Conservation (phyloP, 352 stramenopile species). For the Pythium angustatum region DNA sequence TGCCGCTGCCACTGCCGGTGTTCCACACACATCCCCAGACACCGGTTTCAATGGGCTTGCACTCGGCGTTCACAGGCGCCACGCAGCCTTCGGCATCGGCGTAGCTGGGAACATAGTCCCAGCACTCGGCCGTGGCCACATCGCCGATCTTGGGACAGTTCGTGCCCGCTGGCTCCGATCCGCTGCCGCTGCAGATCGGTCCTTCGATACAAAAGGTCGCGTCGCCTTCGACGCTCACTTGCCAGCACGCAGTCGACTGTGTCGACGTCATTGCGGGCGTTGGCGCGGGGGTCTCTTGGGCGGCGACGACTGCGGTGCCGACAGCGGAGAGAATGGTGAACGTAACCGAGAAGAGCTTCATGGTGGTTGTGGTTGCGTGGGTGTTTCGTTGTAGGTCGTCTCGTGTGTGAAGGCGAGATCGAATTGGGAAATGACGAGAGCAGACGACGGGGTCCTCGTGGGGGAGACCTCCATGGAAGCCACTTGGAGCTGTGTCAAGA, state of each 20-base stretch:
- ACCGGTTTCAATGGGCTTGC: conserved; percentile 54
- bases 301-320: background rate
- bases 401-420: background rate
- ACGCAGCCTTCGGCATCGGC: conserved; percentile 43
- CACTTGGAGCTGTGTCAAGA: no score
- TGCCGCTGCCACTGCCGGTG: conserved; percentile 4
- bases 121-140: conserved; percentile 52
- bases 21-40: conserved; percentile 63
- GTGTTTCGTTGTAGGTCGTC: no score
- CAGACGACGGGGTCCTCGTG: no score
- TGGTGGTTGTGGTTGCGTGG: no score
- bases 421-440: conserved; percentile 21
- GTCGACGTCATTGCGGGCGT: background rate
- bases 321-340: conserved; percentile 6
- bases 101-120: conserved; percentile 52
- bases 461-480: no score
- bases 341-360: conserved; percentile 7
- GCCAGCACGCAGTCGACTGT: background rate
- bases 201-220: conserved; percentile 72
- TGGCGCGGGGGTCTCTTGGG: background rate
- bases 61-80: conserved; percentile 47
- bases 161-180: conserved; percentile 34
- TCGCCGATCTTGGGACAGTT: conserved; percentile 60
- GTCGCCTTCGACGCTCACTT: conserved; percentile 65
- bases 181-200: conserved; percentile 58